These are phyloP conservation scores for Primulina huaijiensis DNA, from an alignment of 257 asterid genomes.

Conservation along the genomic window DNA sequence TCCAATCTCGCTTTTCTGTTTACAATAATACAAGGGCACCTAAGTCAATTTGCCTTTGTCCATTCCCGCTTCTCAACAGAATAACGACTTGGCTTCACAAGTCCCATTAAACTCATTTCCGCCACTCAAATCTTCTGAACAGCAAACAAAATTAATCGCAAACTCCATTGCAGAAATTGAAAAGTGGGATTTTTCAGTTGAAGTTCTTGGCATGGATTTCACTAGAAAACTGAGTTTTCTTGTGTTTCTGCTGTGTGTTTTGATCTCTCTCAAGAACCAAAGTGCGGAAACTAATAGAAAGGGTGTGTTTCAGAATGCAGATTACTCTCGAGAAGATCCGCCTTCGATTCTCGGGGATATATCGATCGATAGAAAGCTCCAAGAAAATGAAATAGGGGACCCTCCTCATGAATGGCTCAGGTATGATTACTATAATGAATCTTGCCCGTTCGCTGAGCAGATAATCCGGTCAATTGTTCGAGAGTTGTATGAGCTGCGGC, in stretches of 20 bases:
- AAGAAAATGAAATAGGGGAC: conserved; percentile 2
- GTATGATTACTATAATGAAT: conserved; percentile 53
- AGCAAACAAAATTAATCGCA: background rate
- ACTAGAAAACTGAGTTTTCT: conserved; percentile 41
- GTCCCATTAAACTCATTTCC: background rate
- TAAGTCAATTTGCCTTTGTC: conserved; percentile 6
- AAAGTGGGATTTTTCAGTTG: too few relatives aligned
- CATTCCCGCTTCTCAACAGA: conserved; percentile 26
- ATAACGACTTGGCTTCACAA: conserved; percentile 8
- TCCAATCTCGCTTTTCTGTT: background rate
- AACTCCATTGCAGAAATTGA: background rate
- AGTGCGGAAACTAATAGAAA: conserved; percentile 33
- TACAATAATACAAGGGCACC: conserved; percentile 11
- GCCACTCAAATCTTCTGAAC: conserved; percentile 3
- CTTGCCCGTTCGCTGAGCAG: conserved; percentile 58
- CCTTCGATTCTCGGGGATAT: conserved; percentile 19
- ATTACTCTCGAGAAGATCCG: background rate
- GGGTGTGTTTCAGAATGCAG: conserved; percentile 17
- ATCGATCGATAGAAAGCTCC: conserved; percentile 17
- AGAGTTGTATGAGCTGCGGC: conserved; percentile 31
- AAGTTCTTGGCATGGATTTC: conserved; percentile 40
- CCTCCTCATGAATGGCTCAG: conserved; percentile 23
- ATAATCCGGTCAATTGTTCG: conserved; percentile 43
- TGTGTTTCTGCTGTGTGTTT: conserved; percentile 45
- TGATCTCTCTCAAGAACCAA: conserved; percentile 48